Evolutionary conservation across 192 early-diverging fungal genomes (phyloP), one percentile per base, ranked within the genome.

Genomic region (Backusella morwellensis): DNA sequence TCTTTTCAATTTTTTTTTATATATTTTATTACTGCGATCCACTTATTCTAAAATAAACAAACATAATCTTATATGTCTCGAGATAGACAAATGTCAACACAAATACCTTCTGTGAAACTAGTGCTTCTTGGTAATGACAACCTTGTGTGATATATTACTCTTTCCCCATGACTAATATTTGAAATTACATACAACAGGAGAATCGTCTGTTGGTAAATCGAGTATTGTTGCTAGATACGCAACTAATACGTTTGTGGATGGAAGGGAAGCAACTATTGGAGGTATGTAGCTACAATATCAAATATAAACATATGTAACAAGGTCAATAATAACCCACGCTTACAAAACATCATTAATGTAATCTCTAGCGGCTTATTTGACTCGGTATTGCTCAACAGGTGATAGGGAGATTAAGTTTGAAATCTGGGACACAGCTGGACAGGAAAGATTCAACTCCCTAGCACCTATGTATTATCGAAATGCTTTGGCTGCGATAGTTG

Each of bases 221-320:
- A 96, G 95, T 86, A 87, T 99, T 44, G 96, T 98, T 12, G 85
- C 97, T 70, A 92, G 97, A 15, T 98, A 98, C 84, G 96, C 97
- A 38, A 96, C 96, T 85, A 89, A 95, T 83, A 94, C 97, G 83
- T 99, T 96, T 82, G 89, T 93, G 70, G 96, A 97, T 66, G 97
- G 98, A 88, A 96, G 95, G 78, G 97, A 99, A 84, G 96, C 98
- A 7, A 99, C 98, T 42, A 99, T 99, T 85, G 98, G 98, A 87
- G 89, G 89, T 86, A 87, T 88, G 89, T 85, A 86, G 17, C 19
- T 50, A 50, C 47, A 7, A 50, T 50, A 50, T 6, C 6, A n/a
- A 50, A 19, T 19, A n/a, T n/a, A 29, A 72, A 63, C 42, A 11
- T 34, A 12, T 26, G 77, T 78, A 34, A 59, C 19, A 34, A 35